Evolutionary conservation across 1,284 basidiomycete species (phyloP).

Genomic region (Ustilago crameri): DNA sequence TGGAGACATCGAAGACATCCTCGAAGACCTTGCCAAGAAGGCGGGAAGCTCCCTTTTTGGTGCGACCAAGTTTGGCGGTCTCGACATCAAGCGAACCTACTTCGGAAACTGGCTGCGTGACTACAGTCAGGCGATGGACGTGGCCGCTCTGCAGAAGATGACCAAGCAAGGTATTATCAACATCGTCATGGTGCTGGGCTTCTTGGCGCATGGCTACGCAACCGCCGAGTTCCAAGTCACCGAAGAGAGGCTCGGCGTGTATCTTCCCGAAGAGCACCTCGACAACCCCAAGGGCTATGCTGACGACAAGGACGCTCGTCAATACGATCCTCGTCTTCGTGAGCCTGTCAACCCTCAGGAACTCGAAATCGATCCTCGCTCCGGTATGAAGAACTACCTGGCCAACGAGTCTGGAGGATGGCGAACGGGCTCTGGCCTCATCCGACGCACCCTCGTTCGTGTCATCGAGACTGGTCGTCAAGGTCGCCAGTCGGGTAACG

Average conservation of each 20-base stretch:
- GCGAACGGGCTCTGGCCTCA: constrained; percentile 87
- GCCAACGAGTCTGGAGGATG: constrained; percentile 80
- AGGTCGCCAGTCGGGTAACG: constrained; percentile 73
- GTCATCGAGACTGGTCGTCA: constrained; percentile 75
- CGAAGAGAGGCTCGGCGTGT: constrained; percentile 83
- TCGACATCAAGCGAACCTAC: constrained; percentile 66
- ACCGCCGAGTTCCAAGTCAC: constrained; percentile 87
- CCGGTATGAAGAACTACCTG: constrained; percentile 97
- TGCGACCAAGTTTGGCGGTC: constrained; percentile 60
- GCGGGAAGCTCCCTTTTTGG: constrained; percentile 50
- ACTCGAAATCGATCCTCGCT: constrained; percentile 83
- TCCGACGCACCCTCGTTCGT: constrained; percentile 79
- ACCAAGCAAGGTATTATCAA: constrained; percentile 81
- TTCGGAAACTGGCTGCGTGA: constrained; percentile 64
- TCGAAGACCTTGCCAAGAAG: constrained; percentile 58
- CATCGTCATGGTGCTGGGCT: constrained; percentile 76
- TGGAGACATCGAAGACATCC: constrained; percentile 61
- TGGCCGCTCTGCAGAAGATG: constrained; percentile 73
- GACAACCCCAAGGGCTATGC: constrained; percentile 70
- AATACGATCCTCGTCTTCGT: constrained; percentile 80
- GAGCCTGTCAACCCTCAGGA: constrained; percentile 82
- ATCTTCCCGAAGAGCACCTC: constrained; percentile 89
- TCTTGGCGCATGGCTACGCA: constrained; percentile 71
- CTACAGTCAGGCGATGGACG: constrained; percentile 69
- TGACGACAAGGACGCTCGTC: constrained; percentile 81